Evolutionary conservation across 2,329 filamentous ascomycete species (phyloP).

Genomic region (Ophiostoma sp.): DNA sequence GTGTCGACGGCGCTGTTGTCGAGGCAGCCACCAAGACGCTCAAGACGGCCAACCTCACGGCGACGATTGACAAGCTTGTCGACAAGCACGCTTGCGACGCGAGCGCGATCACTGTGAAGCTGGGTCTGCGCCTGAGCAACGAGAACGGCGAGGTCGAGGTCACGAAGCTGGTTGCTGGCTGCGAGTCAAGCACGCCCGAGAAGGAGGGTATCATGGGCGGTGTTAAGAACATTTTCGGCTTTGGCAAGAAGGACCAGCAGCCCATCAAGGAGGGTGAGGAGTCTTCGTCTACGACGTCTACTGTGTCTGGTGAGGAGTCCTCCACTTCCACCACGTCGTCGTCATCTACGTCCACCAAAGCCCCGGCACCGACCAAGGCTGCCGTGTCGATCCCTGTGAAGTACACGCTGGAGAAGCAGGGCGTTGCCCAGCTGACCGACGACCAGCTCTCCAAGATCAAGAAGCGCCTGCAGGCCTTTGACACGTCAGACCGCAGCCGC

Average conservation of each 20-base stretch:
- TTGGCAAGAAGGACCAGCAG: conserved; percentile 82
- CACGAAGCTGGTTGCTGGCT: conserved; percentile 70
- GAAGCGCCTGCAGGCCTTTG: conserved; percentile 75
- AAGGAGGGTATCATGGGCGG: conserved; percentile 84
- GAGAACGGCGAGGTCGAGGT: conserved; percentile 78
- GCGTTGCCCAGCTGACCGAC: conserved; percentile 46
- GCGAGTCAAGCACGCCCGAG: conserved; percentile 66
- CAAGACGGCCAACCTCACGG: conserved; percentile 78
- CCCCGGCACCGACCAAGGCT: conserved; percentile 52
- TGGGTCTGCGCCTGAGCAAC: conserved; percentile 65
- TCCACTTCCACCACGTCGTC: conserved; percentile 27
- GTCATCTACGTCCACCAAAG: conserved; percentile 21
- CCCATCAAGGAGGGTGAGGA: conserved; percentile 52
- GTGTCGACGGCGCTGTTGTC: conserved; percentile 40
- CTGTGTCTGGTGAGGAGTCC: conserved; percentile 30
- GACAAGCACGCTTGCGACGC: conserved; percentile 72
- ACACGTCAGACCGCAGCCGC: conserved; percentile 74
- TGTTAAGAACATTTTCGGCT: conserved; percentile 92
- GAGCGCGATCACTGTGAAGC: conserved; percentile 72
- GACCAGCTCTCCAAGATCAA: conserved; percentile 49
- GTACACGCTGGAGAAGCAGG: conserved; percentile 45
- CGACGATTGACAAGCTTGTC: conserved; percentile 70
- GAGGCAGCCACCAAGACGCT: conserved; percentile 62
- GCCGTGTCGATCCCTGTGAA: conserved; percentile 51
- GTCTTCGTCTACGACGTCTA: conserved; percentile 29